A percentile compares a stretch with the other conserved stretches of the same genome.
phyloP scores from a whole-genome alignment of 345 rosid species.

The Gossypium stocksii region DNA sequence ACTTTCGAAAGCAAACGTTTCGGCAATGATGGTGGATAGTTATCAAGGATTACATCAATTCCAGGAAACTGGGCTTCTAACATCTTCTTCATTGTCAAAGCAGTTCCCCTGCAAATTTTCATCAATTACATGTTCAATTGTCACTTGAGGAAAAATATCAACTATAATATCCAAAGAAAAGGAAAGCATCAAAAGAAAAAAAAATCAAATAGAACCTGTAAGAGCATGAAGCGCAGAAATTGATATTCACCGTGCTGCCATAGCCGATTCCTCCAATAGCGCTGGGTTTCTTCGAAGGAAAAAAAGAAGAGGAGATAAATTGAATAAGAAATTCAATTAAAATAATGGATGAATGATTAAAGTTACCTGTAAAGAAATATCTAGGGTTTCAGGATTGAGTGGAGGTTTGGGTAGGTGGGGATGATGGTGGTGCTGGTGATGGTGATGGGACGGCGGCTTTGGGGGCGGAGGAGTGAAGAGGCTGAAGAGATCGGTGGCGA shows the following conservation, averaged over 20 bases:
- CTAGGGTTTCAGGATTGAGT: conserved; percentile 32
- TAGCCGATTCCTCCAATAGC: conserved; percentile 49
- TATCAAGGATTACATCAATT: conserved; percentile 66
- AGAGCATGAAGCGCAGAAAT: conserved; percentile 85
- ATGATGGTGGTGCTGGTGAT: conserved; percentile 36
- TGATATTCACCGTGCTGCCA: conserved; percentile 61
- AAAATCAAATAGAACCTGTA: conserved; percentile 37
- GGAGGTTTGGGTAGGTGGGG: conserved; percentile 29
- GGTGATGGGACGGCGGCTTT: conserved; percentile 32
- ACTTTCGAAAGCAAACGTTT: conserved; percentile 59
- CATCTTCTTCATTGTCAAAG: conserved; percentile 76
- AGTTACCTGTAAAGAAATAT: conserved; percentile 45
- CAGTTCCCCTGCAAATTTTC: conserved; percentile 55
- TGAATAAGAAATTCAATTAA: neutral
- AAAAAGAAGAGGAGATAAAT: neutral
- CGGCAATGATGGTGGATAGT: conserved; percentile 72
- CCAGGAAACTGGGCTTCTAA: conserved; percentile 73
- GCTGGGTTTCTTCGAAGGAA: conserved; percentile 36
- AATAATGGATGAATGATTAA: neutral
- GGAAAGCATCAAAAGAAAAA: neutral
- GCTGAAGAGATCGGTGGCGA: conserved; percentile 55
- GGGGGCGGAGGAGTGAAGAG: conserved; percentile 76
- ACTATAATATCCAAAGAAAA: neutral
- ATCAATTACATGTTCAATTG: neutral
- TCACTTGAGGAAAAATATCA: neutral